These are phyloP conservation scores for Magnusiomyces clavatus DNA, from an alignment of 1,139 yeast genomes.

Conservation along the genomic window DNA sequence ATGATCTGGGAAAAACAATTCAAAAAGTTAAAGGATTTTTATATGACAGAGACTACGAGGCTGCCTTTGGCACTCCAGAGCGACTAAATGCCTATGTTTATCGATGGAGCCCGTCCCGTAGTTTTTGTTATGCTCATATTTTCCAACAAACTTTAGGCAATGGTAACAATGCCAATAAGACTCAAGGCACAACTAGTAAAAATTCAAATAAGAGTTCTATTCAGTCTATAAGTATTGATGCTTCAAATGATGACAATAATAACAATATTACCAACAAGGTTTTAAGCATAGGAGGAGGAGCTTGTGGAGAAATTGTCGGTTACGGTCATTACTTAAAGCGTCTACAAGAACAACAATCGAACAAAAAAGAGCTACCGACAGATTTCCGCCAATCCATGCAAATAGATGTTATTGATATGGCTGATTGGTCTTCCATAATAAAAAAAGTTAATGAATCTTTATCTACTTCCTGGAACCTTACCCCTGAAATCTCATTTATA, in stretches of 20 bases:
- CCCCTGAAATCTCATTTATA: background rate
- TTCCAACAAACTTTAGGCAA: slow-evolving; percentile 7
- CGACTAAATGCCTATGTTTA: slow-evolving; percentile 74
- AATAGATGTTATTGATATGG: slow-evolving; percentile 60
- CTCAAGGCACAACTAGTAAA: too few species aligned
- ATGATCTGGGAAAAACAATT: slow-evolving; percentile 27
- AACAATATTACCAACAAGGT: slow-evolving; percentile 23
- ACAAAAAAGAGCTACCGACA: background rate
- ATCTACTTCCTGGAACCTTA: background rate
- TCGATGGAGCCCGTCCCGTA: slow-evolving; percentile 81
- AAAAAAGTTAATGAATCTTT: slow-evolving; percentile 27
- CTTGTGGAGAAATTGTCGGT: slow-evolving; percentile 75
- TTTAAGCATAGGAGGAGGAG: slow-evolving; percentile 80
- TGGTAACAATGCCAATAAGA: too few species aligned
- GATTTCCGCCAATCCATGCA: too few species aligned
- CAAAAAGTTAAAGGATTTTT: slow-evolving; percentile 65
- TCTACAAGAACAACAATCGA: background rate
- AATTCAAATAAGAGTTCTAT: too few species aligned
- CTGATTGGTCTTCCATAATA: slow-evolving; percentile 62
- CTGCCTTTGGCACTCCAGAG: slow-evolving; percentile 58
- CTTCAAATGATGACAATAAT: too few species aligned
- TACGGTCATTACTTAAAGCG: slow-evolving; percentile 31
- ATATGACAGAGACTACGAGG: slow-evolving; percentile 58
- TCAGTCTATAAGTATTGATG: background rate
- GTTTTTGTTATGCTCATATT: slow-evolving; percentile 43